Conservation (phyloP, 495 filamentous ascomycete species). For the Penicillium coprophilum region DNA sequence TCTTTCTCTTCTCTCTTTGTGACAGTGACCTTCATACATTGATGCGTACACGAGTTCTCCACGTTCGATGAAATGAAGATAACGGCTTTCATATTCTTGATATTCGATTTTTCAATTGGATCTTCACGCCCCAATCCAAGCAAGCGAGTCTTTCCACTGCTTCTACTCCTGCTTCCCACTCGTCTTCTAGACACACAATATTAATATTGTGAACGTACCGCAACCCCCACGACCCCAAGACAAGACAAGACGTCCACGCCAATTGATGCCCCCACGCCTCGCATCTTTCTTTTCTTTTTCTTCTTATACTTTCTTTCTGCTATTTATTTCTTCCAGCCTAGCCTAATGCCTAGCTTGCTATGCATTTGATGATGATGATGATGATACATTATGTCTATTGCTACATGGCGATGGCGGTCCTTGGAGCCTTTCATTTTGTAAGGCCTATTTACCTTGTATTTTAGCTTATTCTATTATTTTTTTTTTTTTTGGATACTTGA, state of each 20-base stretch:
- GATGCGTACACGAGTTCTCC: constrained; percentile 20
- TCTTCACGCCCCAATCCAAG: not conserved
- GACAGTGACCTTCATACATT: constrained; percentile 7
- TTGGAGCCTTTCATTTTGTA: constrained; percentile 1
- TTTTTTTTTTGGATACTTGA: not conserved
- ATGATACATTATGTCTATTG: constrained; percentile 11
- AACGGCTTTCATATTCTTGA: constrained; percentile 13
- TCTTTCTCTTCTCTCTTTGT: not conserved
- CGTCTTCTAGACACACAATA: not conserved
- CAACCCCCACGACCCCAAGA: constrained; percentile 3
- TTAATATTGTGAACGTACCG: not conserved
- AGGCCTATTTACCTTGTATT: constrained; percentile 7
- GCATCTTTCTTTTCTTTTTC: constrained; percentile 11
- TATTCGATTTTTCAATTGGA: constrained; percentile 7
- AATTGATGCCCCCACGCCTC: constrained; percentile 10
- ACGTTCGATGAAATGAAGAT: constrained; percentile 32
- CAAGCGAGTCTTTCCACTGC: constrained; percentile 5
- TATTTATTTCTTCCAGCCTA: constrained; percentile 2
- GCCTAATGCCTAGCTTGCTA: constrained; percentile 13
- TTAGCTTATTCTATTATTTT: not conserved
- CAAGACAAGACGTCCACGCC: constrained; percentile 3
- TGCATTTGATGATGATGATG: constrained; percentile 1
- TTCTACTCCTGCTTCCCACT: constrained; percentile 6
- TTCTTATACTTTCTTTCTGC: constrained; percentile 4
- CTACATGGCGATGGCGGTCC: constrained; percentile 11